Evolutionary conservation across 1,284 basidiomycete species (phyloP).

Genomic region (Fomitopsis palustris): DNA sequence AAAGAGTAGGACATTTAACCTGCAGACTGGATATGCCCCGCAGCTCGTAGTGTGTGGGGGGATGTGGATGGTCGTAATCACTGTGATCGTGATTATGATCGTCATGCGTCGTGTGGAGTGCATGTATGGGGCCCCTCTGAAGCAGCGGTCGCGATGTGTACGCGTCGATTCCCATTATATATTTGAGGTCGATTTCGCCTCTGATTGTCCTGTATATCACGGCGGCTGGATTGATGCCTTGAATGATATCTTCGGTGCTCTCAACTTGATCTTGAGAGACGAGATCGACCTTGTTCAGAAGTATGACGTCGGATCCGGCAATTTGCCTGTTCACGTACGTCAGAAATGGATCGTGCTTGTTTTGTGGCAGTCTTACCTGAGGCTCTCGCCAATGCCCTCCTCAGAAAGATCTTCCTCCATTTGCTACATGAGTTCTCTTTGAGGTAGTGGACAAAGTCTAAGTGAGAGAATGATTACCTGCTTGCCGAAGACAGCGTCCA

Average conservation of each 20-base stretch:
- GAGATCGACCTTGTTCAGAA: slow-evolving; percentile 87
- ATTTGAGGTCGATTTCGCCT: slow-evolving; percentile 65
- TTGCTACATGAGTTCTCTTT: slow-evolving; percentile 52
- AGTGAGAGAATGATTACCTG: slow-evolving; percentile 43
- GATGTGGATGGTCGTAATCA: slow-evolving; percentile 28
- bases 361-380: slow-evolving; percentile 47
- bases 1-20: slow-evolving; percentile 60
- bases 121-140: not conserved
- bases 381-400: slow-evolving; percentile 72
- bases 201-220: slow-evolving; percentile 69
- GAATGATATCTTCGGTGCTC: slow-evolving; percentile 57
- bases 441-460: not conserved
- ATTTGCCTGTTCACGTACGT: slow-evolving; percentile 63
- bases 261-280: slow-evolving; percentile 39
- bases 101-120: slow-evolving; percentile 24
- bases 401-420: slow-evolving; percentile 69
- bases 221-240: slow-evolving; percentile 74
- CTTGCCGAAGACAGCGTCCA: slow-evolving; percentile 83
- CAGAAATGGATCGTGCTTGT: not conserved
- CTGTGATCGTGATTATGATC: slow-evolving; percentile 34
- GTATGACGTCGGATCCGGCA: slow-evolving; percentile 83
- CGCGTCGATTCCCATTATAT: slow-evolving; percentile 78
- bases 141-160: slow-evolving; percentile 44
- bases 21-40: slow-evolving; percentile 73
- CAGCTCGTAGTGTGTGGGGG: slow-evolving; percentile 55